Percentiles rank a stretch among this genome's conserved stretches.
These are phyloP conservation scores for Sclerotinia minor DNA, from an alignment of 2,329 filamentous ascomycete species.

Conservation along the genomic window DNA sequence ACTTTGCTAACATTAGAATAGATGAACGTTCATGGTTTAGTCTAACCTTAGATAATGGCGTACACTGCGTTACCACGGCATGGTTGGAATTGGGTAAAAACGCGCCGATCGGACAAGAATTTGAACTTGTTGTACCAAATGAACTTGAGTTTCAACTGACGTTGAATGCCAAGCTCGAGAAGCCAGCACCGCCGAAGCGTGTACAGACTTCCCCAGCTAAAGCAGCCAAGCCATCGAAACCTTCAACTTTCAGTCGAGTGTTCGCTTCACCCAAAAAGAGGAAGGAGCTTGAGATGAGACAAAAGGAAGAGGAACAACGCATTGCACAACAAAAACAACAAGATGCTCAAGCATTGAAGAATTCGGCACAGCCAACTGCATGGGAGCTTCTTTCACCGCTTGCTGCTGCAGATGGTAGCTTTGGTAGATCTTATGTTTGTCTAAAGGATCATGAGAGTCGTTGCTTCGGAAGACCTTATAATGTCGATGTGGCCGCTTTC, in stretches of 20 bases:
- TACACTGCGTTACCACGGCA: slow-evolving; percentile 95
- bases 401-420: slow-evolving; percentile 88
- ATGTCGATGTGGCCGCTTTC: slow-evolving; percentile 90
- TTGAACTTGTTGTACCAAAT: slow-evolving; percentile 94
- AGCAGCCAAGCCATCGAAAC: slow-evolving; percentile 65
- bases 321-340: slow-evolving; percentile 60
- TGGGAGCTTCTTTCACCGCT: slow-evolving; percentile 88
- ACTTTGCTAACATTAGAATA: slow-evolving; percentile 44
- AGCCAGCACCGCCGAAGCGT: slow-evolving; percentile 61
- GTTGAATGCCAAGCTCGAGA: slow-evolving; percentile 89
- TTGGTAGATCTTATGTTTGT: slow-evolving; percentile 89
- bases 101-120: slow-evolving; percentile 95
- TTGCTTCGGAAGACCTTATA: slow-evolving; percentile 85
- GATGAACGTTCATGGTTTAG: slow-evolving; percentile 93
- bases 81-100: slow-evolving; percentile 91
- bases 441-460: slow-evolving; percentile 87
- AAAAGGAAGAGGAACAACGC: slow-evolving; percentile 80
- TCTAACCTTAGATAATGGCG: slow-evolving; percentile 93
- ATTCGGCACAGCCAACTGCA: slow-evolving; percentile 65
- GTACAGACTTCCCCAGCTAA: slow-evolving; percentile 62
- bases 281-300: slow-evolving; percentile 85
- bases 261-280: slow-evolving; percentile 96
- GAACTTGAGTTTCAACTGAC: slow-evolving; percentile 99
- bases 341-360: slow-evolving; percentile 64
- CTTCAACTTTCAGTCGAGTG: slow-evolving; percentile 86